Evolutionary conservation across 345 rosid species (phyloP).

Genomic region (Abelmoschus esculentus): DNA sequence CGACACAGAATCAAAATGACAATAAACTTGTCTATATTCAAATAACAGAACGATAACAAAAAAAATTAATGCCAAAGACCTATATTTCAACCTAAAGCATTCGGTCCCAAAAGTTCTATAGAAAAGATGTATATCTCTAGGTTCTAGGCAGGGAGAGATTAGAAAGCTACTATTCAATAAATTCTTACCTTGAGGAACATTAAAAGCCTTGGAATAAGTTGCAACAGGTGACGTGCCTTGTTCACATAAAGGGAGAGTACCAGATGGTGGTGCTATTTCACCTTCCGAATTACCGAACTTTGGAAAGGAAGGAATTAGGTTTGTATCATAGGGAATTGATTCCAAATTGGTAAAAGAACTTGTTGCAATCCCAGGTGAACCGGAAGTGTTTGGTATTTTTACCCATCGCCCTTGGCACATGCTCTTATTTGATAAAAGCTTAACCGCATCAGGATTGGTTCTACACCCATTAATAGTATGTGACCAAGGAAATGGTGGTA

Average conservation of each 20-base stretch:
- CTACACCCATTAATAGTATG: conserved; percentile 58
- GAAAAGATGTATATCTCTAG: background rate
- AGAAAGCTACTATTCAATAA: background rate
- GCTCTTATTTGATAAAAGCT: conserved; percentile 48
- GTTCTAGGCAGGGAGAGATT: background rate
- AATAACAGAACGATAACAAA: background rate
- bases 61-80: background rate
- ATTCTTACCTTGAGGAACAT: conserved; percentile 33
- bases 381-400: conserved; percentile 31
- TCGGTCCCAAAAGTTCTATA: background rate
- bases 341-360: conserved; percentile 47
- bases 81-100: background rate
- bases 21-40: conserved; percentile 5
- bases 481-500: conserved; percentile 89
- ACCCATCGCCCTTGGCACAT: conserved; percentile 90
- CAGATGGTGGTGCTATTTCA: conserved; percentile 23
- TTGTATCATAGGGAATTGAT: conserved; percentile 54
- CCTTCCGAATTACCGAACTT: conserved; percentile 15
- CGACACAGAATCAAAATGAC: background rate
- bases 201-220: conserved; percentile 21
- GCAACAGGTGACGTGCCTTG: conserved; percentile 32
- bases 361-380: conserved; percentile 27
- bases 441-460: conserved; percentile 59
- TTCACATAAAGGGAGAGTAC: conserved; percentile 19
- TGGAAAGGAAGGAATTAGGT: conserved; percentile 45